Percentiles rank a stretch among this genome's conserved stretches.
Evolutionary conservation across 192 early-diverging fungal genomes (phyloP).

Genomic region (Coemansia sp.): DNA sequence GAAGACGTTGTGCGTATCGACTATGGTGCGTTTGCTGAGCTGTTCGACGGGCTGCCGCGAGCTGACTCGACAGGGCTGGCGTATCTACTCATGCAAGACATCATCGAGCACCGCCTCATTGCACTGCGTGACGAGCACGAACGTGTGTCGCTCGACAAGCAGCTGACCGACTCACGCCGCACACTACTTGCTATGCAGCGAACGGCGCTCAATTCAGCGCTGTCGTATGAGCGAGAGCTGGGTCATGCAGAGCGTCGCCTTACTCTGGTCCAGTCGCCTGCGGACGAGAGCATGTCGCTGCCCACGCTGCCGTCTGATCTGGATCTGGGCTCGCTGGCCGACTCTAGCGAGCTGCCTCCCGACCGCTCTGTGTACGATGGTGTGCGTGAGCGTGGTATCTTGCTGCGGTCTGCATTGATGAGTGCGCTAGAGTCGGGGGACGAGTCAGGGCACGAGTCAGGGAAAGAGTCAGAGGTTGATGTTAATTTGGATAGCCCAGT

Average conservation of each 20-base stretch:
- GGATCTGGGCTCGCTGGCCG: background rate
- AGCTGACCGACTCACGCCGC: slow-evolving; percentile 45
- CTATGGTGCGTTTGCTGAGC: slow-evolving; percentile 38
- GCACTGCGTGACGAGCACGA: slow-evolving; percentile 34
- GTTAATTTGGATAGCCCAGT: background rate
- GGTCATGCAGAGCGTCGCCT: slow-evolving; percentile 45
- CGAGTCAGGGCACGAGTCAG: background rate
- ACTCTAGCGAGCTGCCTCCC: background rate
- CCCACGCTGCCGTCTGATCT: background rate
- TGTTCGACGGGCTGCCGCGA: slow-evolving; percentile 28
- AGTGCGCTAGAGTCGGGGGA: slow-evolving; percentile 16
- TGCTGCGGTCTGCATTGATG: slow-evolving; percentile 46
- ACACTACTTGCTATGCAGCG: slow-evolving; percentile 53
- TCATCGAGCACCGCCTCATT: slow-evolving; percentile 42
- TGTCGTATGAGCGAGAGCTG: slow-evolving; percentile 51
- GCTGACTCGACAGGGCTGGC: slow-evolving; percentile 37
- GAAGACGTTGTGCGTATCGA: slow-evolving; percentile 54
- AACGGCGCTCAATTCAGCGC: slow-evolving; percentile 46
- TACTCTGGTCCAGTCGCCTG: slow-evolving; percentile 13
- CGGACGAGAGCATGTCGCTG: background rate
- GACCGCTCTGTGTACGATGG: slow-evolving; percentile 38
- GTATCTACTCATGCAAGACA: slow-evolving; percentile 45
- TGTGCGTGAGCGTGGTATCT: slow-evolving; percentile 48
- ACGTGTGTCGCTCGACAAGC: slow-evolving; percentile 29
- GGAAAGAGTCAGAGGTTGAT: background rate